These are phyloP conservation scores for Biscogniauxia sp. DNA, from an alignment of 2,329 filamentous ascomycete species.

Conservation along the genomic window DNA sequence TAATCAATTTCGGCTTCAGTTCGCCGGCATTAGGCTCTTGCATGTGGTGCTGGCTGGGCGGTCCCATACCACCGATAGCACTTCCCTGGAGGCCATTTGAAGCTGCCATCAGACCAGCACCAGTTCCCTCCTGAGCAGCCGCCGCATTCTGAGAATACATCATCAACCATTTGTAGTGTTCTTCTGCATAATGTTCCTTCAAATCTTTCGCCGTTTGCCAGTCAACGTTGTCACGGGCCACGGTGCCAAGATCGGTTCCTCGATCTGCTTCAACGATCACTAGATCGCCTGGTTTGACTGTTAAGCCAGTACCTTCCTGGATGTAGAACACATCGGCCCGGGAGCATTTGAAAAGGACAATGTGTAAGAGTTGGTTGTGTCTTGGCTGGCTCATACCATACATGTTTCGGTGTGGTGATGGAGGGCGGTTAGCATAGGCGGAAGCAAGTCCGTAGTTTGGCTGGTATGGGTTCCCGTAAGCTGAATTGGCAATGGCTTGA, in stretches of 20 bases:
- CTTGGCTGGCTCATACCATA: slow-evolving; percentile 61
- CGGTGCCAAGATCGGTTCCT: slow-evolving; percentile 91
- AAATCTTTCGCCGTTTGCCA: slow-evolving; percentile 84
- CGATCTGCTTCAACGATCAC: slow-evolving; percentile 98
- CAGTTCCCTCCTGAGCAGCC: slow-evolving; percentile 56
- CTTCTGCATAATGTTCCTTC: slow-evolving; percentile 88
- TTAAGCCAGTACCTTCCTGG: slow-evolving; percentile 89
- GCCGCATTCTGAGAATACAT: slow-evolving; percentile 88
- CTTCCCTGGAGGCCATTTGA: slow-evolving; percentile 65
- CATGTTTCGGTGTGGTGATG: slow-evolving; percentile 61
- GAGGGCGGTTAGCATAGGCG: slow-evolving; percentile 48
- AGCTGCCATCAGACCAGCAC: slow-evolving; percentile 60
- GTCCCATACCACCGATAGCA: slow-evolving; percentile 75
- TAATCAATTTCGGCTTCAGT: slow-evolving; percentile 94
- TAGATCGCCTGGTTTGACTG: slow-evolving; percentile 85
- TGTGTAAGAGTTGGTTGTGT: slow-evolving; percentile 71
- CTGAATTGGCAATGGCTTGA: slow-evolving; percentile 37
- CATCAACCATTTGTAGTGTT: slow-evolving; percentile 98
- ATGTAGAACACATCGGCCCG: slow-evolving; percentile 96
- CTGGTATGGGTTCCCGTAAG: slow-evolving; percentile 43
- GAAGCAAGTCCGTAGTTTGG: slow-evolving; percentile 46
- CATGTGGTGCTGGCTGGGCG: slow-evolving; percentile 68
- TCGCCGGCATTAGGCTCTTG: slow-evolving; percentile 71
- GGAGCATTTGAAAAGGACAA: slow-evolving; percentile 95
- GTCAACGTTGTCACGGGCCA: slow-evolving; percentile 82